These are phyloP conservation scores for Penicillium argentinense DNA, from an alignment of 495 filamentous ascomycete genomes.

Conservation along the genomic window DNA sequence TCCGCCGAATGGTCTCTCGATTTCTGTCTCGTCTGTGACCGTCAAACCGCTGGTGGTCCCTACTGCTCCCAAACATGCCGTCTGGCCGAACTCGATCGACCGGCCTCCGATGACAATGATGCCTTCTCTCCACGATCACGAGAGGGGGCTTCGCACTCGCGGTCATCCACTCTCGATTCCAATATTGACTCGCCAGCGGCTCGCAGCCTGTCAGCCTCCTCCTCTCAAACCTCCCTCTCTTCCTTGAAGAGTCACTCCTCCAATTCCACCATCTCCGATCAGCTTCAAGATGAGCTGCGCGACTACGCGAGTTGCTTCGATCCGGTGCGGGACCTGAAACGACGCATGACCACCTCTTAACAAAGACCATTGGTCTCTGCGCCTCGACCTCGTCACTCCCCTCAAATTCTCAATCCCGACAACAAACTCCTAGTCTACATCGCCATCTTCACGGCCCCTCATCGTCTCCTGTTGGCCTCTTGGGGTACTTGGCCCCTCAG, in stretches of 20 bases:
- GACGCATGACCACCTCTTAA: constrained; percentile 52
- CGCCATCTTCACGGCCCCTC: neutral
- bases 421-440: too few species aligned
- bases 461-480: neutral
- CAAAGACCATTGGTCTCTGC: too few species aligned
- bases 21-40: constrained; percentile 93
- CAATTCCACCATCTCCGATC: constrained; percentile 62
- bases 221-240: constrained; percentile 80
- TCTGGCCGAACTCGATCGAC: constrained; percentile 80
- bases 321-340: constrained; percentile 65
- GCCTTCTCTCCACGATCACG: constrained; percentile 47
- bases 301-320: constrained; percentile 89
- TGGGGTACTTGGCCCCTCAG: constrained; percentile 8
- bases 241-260: constrained; percentile 69
- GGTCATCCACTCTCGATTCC: constrained; percentile 33
- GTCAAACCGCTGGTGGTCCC: constrained; percentile 70
- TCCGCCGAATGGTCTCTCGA: constrained; percentile 86
- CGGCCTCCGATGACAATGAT: constrained; percentile 35
- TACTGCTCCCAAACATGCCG: constrained; percentile 96
- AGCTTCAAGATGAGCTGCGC: constrained; percentile 75
- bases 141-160: constrained; percentile 29
- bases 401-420: neutral
- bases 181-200: constrained; percentile 14
- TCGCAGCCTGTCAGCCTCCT: constrained; percentile 66
- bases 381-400: neutral